phyloP scores from a whole-genome alignment of 2,329 filamentous ascomycete species.

The Talaromyces sp. region DNA sequence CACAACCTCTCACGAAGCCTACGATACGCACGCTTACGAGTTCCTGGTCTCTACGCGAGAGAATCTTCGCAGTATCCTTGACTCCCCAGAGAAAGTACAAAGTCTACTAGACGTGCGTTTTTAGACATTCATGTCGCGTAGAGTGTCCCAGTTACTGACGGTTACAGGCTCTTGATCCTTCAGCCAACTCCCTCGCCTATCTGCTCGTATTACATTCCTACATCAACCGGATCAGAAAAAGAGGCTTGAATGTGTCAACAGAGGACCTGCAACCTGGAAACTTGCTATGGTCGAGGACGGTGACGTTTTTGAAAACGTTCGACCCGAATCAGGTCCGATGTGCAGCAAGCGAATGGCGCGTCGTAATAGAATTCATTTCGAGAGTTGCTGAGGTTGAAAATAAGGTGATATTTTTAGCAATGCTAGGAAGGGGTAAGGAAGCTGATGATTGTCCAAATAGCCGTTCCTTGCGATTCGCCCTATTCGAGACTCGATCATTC shows the following conservation, averaged over 20 bases:
- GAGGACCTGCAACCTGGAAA: conserved; percentile 44
- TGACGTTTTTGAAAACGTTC: conserved; percentile 54
- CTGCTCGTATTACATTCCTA: conserved; percentile 53
- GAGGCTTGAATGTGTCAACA: conserved; percentile 32
- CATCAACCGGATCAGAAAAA: conserved; percentile 40
- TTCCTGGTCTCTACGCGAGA: conserved; percentile 39
- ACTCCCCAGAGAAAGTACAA: conserved; percentile 21
- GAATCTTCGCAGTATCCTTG: conserved; percentile 31
- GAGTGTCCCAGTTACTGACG: conserved; percentile 10
- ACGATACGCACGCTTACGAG: conserved; percentile 44
- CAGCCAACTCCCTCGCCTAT: conserved; percentile 59
- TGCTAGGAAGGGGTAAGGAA: conserved; percentile 16
- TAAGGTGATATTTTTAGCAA: conserved; percentile 25
- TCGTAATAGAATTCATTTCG: conserved; percentile 35
- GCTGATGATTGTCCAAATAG: conserved; percentile 25
- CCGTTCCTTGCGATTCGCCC: conserved; percentile 39
- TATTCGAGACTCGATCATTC: conserved; percentile 43
- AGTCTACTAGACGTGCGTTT: conserved; percentile 35
- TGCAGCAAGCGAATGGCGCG: conserved; percentile 39
- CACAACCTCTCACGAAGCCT: conserved; percentile 37
- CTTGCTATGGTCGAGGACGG: conserved; percentile 49
- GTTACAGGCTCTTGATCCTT: conserved; percentile 48
- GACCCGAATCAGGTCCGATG: conserved; percentile 46
- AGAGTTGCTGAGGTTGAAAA: conserved; percentile 32
- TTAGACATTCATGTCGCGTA: background rate